These are phyloP conservation scores for Dothideomycetes sp. DNA, from an alignment of 2,329 filamentous ascomycete genomes.

Conservation along the genomic window DNA sequence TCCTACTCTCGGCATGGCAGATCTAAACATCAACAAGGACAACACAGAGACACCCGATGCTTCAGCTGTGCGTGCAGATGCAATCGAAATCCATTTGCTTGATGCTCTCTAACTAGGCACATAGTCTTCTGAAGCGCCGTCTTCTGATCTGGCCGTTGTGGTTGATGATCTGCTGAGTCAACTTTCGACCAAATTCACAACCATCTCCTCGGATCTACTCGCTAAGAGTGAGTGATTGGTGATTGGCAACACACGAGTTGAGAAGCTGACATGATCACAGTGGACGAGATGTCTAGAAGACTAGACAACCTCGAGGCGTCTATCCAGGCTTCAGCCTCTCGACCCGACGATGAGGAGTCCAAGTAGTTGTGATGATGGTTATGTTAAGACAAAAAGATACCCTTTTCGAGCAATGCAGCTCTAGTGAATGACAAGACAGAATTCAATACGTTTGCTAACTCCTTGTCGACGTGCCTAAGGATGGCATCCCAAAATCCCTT, in stretches of 20 bases:
- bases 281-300: slow-evolving; percentile 88
- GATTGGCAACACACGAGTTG: neutral
- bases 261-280: slow-evolving; percentile 36
- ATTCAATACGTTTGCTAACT: too few relatives aligned
- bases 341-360: slow-evolving; percentile 11
- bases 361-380: slow-evolving; percentile 7
- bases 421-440: too few relatives aligned
- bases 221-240: slow-evolving; percentile 60
- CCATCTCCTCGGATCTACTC: slow-evolving; percentile 77
- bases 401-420: too few relatives aligned
- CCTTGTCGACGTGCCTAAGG: too few relatives aligned
- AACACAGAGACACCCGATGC: neutral
- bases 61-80: neutral
- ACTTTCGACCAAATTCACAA: slow-evolving; percentile 74
- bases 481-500: neutral
- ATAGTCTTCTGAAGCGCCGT: slow-evolving; percentile 40
- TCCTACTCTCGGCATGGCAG: slow-evolving; percentile 4
- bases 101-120: neutral
- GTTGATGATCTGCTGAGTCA: slow-evolving; percentile 83
- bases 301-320: slow-evolving; percentile 75
- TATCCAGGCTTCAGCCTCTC: slow-evolving; percentile 40
- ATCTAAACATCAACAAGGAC: slow-evolving; percentile 13
- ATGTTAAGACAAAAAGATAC: too few relatives aligned
- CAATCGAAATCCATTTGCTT: neutral
- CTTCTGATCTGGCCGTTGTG: slow-evolving; percentile 61